These are phyloP conservation scores for Phytopythium delawarense DNA, from an alignment of 352 stramenopile genomes.

Conservation along the genomic window DNA sequence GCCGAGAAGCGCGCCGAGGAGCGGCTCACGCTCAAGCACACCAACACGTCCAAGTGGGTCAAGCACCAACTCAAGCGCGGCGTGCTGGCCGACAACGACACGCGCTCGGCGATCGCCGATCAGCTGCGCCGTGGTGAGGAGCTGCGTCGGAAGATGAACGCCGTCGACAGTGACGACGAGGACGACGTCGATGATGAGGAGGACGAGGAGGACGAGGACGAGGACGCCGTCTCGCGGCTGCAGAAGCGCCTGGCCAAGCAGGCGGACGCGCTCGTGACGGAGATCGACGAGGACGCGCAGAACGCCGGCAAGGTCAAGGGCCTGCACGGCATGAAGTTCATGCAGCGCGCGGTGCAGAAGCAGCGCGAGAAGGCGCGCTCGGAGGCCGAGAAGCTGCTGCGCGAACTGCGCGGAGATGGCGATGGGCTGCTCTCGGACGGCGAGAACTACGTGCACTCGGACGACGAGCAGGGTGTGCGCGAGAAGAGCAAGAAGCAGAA, in stretches of 20 bases:
- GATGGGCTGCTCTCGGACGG: conserved; percentile 55
- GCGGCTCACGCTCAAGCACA: conserved; percentile 97
- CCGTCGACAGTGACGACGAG: conserved; percentile 60
- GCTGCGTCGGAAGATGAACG: conserved; percentile 91
- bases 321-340: conserved; percentile 97
- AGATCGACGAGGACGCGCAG: conserved; percentile 62
- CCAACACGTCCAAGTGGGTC: conserved; percentile 98
- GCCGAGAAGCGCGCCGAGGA: conserved; percentile 93
- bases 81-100: conserved; percentile 90
- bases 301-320: conserved; percentile 60
- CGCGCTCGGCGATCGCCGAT: conserved; percentile 86
- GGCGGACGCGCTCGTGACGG: conserved; percentile 63
- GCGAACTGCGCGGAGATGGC: conserved; percentile 91
- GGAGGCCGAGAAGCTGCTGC: conserved; percentile 92
- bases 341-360: conserved; percentile 95
- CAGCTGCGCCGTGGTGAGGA: conserved; percentile 90
- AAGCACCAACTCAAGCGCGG: conserved; percentile 92
- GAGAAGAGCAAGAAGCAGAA: conserved; percentile 25
- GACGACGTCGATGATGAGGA: conserved; percentile 45
- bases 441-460: conserved; percentile 41
- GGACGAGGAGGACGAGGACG: conserved; percentile 34
- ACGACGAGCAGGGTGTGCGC: conserved; percentile 23
- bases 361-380: conserved; percentile 90
- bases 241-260: conserved; percentile 70
- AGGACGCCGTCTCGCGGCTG: conserved; percentile 50